A percentile compares a stretch with the other conserved stretches of the same genome.
phyloP scores from a whole-genome alignment of 1,284 basidiomycete genomes.

The Microbotryomycetes sp. region DNA sequence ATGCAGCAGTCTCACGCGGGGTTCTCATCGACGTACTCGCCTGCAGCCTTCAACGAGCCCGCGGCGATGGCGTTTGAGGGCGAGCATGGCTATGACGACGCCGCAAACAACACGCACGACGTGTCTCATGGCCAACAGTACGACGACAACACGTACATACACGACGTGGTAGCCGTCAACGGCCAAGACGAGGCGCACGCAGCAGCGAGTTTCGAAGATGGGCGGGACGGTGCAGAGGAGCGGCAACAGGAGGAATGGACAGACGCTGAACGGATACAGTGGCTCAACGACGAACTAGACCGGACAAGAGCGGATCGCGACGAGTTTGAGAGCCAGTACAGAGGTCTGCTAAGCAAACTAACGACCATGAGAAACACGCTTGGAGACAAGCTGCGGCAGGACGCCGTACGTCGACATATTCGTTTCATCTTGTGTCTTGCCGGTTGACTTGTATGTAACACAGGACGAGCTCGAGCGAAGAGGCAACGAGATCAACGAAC shows the following conservation, averaged over 20 bases:
- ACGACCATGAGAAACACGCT: slow-evolving; percentile 88
- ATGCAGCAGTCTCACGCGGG: not conserved
- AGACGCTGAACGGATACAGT: slow-evolving; percentile 18
- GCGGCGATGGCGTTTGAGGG: not conserved
- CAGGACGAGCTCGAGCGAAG: slow-evolving; percentile 93
- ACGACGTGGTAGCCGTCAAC: too few relatives aligned
- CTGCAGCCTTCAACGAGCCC: not conserved
- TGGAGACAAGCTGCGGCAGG: slow-evolving; percentile 89
- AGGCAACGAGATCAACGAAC: slow-evolving; percentile 67
- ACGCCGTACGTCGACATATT: slow-evolving; percentile 65
- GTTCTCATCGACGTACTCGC: not conserved
- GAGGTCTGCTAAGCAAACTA: slow-evolving; percentile 74
- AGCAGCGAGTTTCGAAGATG: too few relatives aligned
- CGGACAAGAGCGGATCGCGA: slow-evolving; percentile 65
- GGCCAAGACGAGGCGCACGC: too few relatives aligned
- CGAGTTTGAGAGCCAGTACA: slow-evolving; percentile 72
- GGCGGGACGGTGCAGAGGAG: not conserved
- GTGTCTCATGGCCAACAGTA: not conserved
- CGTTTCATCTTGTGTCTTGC: not conserved
- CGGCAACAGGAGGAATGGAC: not conserved
- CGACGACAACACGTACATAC: not conserved
- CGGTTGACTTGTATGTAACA: not conserved
- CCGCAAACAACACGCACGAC: not conserved
- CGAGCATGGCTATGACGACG: not conserved
- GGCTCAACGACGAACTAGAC: slow-evolving; percentile 31